Evolutionary conservation across 306 rosid genomes (phyloP), one percentile per base, ranked within the genome.

Genomic region (Neltuma alba): DNA sequence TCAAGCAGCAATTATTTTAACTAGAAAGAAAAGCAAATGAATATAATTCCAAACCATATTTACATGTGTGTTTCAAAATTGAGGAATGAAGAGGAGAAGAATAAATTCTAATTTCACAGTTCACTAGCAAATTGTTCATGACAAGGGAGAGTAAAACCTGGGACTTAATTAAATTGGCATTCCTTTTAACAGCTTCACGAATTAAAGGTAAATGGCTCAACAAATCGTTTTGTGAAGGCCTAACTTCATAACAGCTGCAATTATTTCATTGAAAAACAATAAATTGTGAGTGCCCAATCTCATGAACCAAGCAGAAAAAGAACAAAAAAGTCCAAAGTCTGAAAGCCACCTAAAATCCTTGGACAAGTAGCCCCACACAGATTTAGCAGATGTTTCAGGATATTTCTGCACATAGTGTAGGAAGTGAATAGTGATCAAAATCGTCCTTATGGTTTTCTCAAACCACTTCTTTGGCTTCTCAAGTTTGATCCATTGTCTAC

Each of bases 401-500:
- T 84, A 85, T 81, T 84, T 86, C 82, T 47, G 88, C 44, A 82
- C 83, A 72, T 70, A 83, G 83, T 88, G 88, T 77, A 95, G 85
- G 74, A 86, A 90, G 25, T 91, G 84, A 79, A 95, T 78, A 1
- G 98, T 88, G 23, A 91, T 63, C 77, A 95, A 76, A 38, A 89
- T 66, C 65, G 93, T 80, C 86, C 96, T 88, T 70, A 95, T 81
- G 9, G 70, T 83, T 11, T 74, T 91, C 85, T 88, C 94, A 33
- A 84, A 95, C 80, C 93, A 86, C 80, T 90, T 93, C 82, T 97
- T 85, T 4, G 99, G 94, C 89, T 88, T 93, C 85, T 85, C 85
- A 77, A 95, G 96, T 73, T 79, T 86, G 63, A 91, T 77, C 99
- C 99, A 95, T 15, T 21, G 61, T 21, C 79, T 77, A 16, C 85